Percentiles rank a stretch among this genome's conserved stretches.
These are phyloP conservation scores for Aphanomyces cochlioides DNA, from an alignment of 352 stramenopile species.

Conservation along the genomic window DNA sequence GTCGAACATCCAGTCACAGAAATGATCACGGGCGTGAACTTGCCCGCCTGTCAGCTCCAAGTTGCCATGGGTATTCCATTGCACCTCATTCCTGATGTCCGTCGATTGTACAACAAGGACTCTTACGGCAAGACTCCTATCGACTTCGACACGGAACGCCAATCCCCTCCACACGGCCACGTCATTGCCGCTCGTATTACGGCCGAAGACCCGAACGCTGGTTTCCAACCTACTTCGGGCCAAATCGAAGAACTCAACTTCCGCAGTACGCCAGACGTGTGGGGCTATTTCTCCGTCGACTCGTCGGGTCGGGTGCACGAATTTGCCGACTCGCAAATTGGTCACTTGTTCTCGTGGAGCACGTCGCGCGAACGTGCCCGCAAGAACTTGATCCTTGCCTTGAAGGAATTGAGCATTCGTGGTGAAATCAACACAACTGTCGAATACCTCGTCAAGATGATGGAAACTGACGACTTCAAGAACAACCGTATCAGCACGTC, in stretches of 20 bases:
- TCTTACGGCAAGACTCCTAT: conserved; percentile 91
- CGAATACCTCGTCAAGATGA: conserved; percentile 99
- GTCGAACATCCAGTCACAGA: conserved; percentile 99
- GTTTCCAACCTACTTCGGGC: conserved; percentile 98
- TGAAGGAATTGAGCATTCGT: conserved; percentile 99
- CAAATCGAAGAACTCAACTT: conserved; percentile 99
- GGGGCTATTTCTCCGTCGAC: conserved; percentile 99
- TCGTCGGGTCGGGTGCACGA: conserved; percentile 98
- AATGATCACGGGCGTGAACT: conserved; percentile 98
- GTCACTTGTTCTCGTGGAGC: conserved; percentile 98
- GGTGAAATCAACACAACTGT: conserved; percentile 99
- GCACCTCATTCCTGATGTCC: conserved; percentile 97
- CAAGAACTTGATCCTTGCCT: conserved; percentile 97
- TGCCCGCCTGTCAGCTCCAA: conserved; percentile 96
- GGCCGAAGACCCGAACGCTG: conserved; percentile 98
- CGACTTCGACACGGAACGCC: conserved; percentile 92
- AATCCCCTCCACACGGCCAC: conserved; percentile 87
- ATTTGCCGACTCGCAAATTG: conserved; percentile 99
- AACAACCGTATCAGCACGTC: conserved; percentile 98
- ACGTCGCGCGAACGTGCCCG: conserved; percentile 93
- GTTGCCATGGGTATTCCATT: conserved; percentile 99
- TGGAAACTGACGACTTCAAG: conserved; percentile 98
- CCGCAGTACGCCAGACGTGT: conserved; percentile 97
- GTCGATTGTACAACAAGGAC: conserved; percentile 95
- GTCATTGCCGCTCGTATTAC: conserved; percentile 99